Base-by-base conservation (phyloP, 140 eudicot genomes). In the Oenanthe javanica region DNA sequence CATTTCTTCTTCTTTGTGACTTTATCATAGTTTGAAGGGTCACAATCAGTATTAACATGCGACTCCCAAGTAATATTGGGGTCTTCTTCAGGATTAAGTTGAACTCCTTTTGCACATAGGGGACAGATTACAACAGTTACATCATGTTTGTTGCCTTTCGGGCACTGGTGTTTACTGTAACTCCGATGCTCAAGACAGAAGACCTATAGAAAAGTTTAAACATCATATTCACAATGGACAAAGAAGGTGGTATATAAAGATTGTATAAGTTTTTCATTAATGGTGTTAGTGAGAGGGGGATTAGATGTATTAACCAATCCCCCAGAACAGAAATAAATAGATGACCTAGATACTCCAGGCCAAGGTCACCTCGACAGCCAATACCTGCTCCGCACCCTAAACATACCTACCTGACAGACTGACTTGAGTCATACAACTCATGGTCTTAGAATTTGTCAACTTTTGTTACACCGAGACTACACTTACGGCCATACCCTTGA, bases 41-140 rank as follows among this genome's bases (percentile, higher is more conserved):
- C 99, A 59, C 99, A 95, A 25, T 87, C 97, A 38, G 87, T 92
- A 71, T 95, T 95, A 6, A 95, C 93, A 75, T 95, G 99, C 15
- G 95, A 87, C 82, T 95, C 99, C 99, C 99, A 95, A 46, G 99
- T 90, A 72, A 95, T 90, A 79, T 90, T 95, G 54, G 99, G 97
- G 84, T 95, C 92, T 87, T 95, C 97, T 18, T 88, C 90, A 3
- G 90, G 95, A 86, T 89, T 76, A 70, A 95, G 80, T 77, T 92
- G 95, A 63, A 95, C 99, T n/a, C 93, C 99, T 83, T 92, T 95
- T 16, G 99, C 99, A 25, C 99, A 95, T 10, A 95, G 91, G 10
- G 99, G 99, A 81, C 99, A 95, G 80, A 95, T 87, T 46, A 88
- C 99, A 67, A 95, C 97, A 0, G 95, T 95, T 73, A 92, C 93